Evolutionary conservation across 345 rosid species (phyloP).

Genomic region (Citrus inodora): DNA sequence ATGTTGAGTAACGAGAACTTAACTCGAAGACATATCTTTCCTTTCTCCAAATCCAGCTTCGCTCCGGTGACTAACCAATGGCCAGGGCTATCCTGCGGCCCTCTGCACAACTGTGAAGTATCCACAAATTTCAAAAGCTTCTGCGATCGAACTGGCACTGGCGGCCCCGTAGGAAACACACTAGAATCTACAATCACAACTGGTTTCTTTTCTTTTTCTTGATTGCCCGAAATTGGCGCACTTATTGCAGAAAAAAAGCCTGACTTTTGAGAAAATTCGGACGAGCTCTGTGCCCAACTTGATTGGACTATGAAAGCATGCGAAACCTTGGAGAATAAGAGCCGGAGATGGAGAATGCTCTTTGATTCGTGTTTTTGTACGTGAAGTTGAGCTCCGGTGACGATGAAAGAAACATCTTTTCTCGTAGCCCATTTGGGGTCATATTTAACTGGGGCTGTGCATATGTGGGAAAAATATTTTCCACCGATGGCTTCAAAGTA

Average conservation of each 20-base stretch:
- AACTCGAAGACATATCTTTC: conserved; percentile 72
- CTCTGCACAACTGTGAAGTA: conserved; percentile 62
- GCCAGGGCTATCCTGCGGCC: conserved; percentile 87
- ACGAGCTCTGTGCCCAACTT: conserved; percentile 55
- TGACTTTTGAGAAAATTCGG: conserved; percentile 53
- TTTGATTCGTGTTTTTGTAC: conserved; percentile 64
- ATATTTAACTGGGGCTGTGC: conserved; percentile 70
- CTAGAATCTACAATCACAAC: conserved; percentile 63
- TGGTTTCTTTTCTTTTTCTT: conserved; percentile 33
- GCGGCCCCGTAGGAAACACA: conserved; percentile 85
- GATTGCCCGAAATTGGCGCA: conserved; percentile 45
- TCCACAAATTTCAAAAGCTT: conserved; percentile 78
- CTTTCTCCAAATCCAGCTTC: conserved; percentile 61
- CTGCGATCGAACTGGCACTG: conserved; percentile 59
- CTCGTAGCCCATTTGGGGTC: conserved; percentile 44
- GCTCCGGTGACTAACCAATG: conserved; percentile 92
- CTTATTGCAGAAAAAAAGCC: conserved; percentile 76
- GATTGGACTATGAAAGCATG: conserved; percentile 39
- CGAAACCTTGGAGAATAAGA: conserved; percentile 59
- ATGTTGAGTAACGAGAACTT: conserved; percentile 67
- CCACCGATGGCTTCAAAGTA: conserved; percentile 59
- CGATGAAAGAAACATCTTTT: conserved; percentile 55
- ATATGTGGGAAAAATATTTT: conserved; percentile 64
- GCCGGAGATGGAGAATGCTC: conserved; percentile 70
- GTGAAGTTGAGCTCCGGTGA: conserved; percentile 87